A percentile compares a stretch with the other conserved stretches of the same genome.
Evolutionary conservation across 2,329 filamentous ascomycete species (phyloP).

Genomic region (Fusarium nygamai): DNA sequence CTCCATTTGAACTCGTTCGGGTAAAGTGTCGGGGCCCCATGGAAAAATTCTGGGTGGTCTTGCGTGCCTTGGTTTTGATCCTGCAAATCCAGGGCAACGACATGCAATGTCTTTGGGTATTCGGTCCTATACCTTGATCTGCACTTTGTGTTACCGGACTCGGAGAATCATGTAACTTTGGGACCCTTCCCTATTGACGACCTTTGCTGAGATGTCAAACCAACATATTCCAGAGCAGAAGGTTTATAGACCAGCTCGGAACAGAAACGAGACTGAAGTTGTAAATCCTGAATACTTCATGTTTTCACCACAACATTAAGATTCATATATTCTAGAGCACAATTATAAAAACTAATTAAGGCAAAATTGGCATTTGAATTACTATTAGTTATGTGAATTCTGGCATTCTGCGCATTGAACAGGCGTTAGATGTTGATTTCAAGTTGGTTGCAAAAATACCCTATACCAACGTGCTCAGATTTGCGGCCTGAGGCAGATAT

Average conservation of each 20-base stretch:
- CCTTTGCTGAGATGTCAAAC: too few species aligned
- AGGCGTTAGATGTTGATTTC: neutral
- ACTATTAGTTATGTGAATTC: neutral
- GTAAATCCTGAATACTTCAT: neutral
- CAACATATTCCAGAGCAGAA: too few species aligned
- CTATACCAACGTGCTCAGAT: neutral
- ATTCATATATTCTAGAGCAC: too few species aligned
- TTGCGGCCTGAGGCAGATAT: neutral
- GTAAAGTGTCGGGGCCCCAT: neutral
- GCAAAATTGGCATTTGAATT: neutral
- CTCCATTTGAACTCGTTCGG: neutral
- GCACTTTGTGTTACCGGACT: neutral
- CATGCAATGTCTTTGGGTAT: neutral
- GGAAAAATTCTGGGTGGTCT: neutral
- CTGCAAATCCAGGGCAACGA: neutral
- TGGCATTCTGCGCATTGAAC: too few species aligned
- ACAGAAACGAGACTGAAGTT: fast-evolving
- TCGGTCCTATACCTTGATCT: neutral
- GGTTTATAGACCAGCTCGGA: too few species aligned
- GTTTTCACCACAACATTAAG: neutral
- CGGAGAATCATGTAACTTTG: fast-evolving
- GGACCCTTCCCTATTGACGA: fast-evolving
- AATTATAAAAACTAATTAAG: neutral
- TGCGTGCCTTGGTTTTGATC: neutral
- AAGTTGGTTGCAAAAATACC: neutral